These are phyloP conservation scores for Rhinocladiella mackenziei DNA, from an alignment of 2,329 filamentous ascomycete genomes.

Conservation along the genomic window DNA sequence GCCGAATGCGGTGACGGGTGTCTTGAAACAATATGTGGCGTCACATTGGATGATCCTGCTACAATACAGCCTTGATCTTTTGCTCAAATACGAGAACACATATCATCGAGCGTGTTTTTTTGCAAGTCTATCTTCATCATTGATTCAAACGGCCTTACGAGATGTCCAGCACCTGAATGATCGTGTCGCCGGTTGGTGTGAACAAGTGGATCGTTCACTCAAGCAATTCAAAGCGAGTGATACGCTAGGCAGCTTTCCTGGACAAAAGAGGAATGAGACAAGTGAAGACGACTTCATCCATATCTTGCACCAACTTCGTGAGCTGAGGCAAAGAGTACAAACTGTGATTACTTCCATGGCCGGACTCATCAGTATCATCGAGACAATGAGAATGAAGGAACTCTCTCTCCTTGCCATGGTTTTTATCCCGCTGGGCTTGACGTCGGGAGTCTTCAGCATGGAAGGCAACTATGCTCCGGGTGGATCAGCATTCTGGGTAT, in stretches of 20 bases:
- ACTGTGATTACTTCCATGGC: slow-evolving; percentile 3
- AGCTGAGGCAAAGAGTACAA: neutral
- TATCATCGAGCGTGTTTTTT: no score
- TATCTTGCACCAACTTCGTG: slow-evolving; percentile 1
- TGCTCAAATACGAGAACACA: no score
- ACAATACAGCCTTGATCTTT: no score
- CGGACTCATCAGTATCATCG: slow-evolving; percentile 4
- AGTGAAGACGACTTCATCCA: slow-evolving; percentile 4
- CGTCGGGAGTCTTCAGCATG: neutral
- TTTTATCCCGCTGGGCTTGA: slow-evolving; percentile 1
- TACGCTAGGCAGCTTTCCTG: slow-evolving; percentile 1
- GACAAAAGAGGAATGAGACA: neutral
- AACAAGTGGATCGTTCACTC: slow-evolving; percentile 3
- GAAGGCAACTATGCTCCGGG: neutral
- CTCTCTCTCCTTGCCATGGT: slow-evolving; percentile 5
- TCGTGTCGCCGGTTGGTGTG: no score
- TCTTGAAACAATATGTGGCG: no score
- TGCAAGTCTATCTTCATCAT: no score
- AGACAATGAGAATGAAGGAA: slow-evolving; percentile 2
- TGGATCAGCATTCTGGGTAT: slow-evolving; percentile 3
- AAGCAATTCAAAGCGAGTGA: neutral
- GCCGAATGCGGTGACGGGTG: no score
- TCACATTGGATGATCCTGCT: no score
- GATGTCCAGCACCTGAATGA: no score
- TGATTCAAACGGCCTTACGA: no score